Percentiles rank a stretch among this genome's conserved stretches.
Evolutionary conservation across 179 eudicot genomes (phyloP).

Genomic region (Corrigiola litoralis): DNA sequence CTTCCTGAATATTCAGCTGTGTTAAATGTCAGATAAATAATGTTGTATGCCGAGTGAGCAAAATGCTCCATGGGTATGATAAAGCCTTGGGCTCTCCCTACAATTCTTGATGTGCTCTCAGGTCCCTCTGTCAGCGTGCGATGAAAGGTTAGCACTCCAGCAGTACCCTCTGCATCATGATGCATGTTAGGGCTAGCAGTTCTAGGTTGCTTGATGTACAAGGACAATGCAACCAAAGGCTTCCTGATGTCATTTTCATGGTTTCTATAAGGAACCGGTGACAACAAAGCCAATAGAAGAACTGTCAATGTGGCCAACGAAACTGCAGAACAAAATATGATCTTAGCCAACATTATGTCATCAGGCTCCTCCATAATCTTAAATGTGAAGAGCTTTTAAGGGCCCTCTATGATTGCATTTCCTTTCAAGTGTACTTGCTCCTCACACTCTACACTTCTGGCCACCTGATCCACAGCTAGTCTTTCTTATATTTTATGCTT

Average conservation of each 20-base stretch:
- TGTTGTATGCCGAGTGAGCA: conserved; percentile 55
- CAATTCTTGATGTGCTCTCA: conserved; percentile 43
- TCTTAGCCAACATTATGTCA: conserved; percentile 43
- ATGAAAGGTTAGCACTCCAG: conserved; percentile 51
- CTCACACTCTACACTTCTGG: not conserved
- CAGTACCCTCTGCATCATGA: not conserved
- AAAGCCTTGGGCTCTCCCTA: conserved; percentile 80
- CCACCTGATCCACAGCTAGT: not conserved
- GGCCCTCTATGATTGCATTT: not conserved
- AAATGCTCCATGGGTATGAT: conserved; percentile 59
- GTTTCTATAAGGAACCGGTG: conserved; percentile 44
- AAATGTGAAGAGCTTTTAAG: too few relatives aligned
- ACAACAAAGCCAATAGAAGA: conserved; percentile 49
- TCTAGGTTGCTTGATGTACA: conserved; percentile 60
- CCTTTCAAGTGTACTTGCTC: conserved; percentile 12
- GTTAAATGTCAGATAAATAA: conserved; percentile 60
- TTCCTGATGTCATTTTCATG: not conserved
- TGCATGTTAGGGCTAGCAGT: not conserved
- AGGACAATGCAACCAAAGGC: conserved; percentile 45
- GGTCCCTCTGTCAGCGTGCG: conserved; percentile 63
- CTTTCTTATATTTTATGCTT: too few relatives aligned
- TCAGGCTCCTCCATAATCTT: not conserved
- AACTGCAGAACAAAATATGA: conserved; percentile 56
- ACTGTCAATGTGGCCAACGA: conserved; percentile 47
- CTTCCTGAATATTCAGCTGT: conserved; percentile 53